A percentile compares a stretch with the other conserved stretches of the same genome.
Conservation (phyloP, 306 rosid genomes). For the Fagus crenata region DNA sequence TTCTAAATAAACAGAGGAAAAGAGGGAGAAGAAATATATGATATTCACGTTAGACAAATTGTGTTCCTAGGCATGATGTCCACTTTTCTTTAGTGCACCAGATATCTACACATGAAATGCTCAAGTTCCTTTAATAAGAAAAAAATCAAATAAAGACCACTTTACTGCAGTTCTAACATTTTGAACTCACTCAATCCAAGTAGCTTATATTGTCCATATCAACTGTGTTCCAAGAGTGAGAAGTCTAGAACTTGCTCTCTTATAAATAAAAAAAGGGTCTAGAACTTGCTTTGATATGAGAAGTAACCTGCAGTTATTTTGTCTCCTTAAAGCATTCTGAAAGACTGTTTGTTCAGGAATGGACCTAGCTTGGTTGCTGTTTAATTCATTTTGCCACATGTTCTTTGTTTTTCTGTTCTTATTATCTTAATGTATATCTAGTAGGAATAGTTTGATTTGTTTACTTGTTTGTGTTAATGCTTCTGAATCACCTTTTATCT, state of each 20-base stretch:
- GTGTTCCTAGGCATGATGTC: too few species aligned
- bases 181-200: neutral
- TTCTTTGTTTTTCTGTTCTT: neutral
- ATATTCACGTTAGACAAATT: neutral
- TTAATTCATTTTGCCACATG: neutral
- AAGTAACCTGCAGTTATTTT: neutral
- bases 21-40: neutral
- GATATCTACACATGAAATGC: neutral
- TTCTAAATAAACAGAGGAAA: neutral
- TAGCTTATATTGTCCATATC: too few species aligned
- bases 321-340: neutral
- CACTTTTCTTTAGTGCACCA: neutral
- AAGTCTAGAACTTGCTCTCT: too few species aligned
- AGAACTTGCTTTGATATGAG: too few species aligned
- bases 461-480: neutral
- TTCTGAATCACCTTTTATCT: conserved; percentile 21
- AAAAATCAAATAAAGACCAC: neutral
- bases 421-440: neutral
- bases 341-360: neutral
- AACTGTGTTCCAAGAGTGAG: neutral
- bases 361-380: neutral
- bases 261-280: neutral
- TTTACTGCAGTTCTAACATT: neutral
- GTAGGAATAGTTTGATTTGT: neutral
- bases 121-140: neutral